phyloP scores from a whole-genome alignment of 129 eudicot species.

The Lactuca saligna region DNA sequence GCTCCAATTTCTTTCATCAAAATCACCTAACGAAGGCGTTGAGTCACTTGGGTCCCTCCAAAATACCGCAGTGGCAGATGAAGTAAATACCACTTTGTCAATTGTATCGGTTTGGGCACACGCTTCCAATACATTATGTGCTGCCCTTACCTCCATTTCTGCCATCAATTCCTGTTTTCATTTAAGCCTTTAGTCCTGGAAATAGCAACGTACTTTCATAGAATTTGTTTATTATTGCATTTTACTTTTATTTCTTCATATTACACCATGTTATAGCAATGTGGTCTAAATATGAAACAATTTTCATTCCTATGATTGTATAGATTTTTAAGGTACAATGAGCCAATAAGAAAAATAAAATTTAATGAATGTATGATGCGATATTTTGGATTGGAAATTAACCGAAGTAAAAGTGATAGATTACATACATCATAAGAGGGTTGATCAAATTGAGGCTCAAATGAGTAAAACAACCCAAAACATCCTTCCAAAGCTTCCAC shows the following conservation, averaged over 20 bases:
- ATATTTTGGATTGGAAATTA: background rate
- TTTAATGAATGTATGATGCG: background rate
- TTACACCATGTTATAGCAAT: too few relatives aligned
- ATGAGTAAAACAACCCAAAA: slow-evolving; percentile 77
- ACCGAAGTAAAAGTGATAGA: background rate
- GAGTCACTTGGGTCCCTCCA: slow-evolving; percentile 58
- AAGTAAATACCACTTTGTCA: slow-evolving; percentile 71
- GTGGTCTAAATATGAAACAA: too few relatives aligned
- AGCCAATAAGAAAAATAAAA: background rate
- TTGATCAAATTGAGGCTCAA: slow-evolving; percentile 72
- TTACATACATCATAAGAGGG: slow-evolving; percentile 62
- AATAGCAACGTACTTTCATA: background rate
- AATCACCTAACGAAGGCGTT: slow-evolving; percentile 27
- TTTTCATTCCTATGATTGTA: background rate
- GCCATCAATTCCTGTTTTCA: slow-evolving; percentile 57
- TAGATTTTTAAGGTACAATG: background rate
- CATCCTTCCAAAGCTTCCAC: slow-evolving; percentile 81
- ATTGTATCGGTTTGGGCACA: slow-evolving; percentile 79
- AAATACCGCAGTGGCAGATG: slow-evolving; percentile 64
- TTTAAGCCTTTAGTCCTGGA: background rate
- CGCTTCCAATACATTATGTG: slow-evolving; percentile 86
- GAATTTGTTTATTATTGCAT: too few relatives aligned
- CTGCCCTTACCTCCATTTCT: slow-evolving; percentile 80
- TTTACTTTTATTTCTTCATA: too few relatives aligned
- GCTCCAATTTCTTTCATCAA: slow-evolving; percentile 84